Evolutionary conservation across 2,329 filamentous ascomycete species (phyloP).

Genomic region (Aspergillus pseudoviridinutans): DNA sequence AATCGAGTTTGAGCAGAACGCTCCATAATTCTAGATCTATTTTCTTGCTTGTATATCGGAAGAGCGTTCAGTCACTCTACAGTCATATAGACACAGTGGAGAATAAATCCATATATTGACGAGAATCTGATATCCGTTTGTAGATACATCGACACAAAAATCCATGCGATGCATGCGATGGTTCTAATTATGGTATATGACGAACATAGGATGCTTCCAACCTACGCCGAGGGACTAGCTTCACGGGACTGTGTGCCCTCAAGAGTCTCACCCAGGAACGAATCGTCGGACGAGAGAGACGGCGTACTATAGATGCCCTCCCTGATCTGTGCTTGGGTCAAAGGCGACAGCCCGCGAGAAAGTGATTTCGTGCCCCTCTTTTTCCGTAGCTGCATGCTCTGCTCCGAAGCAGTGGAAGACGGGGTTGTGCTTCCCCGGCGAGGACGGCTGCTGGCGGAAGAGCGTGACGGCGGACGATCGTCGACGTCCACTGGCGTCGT

Average conservation of each 20-base stretch:
- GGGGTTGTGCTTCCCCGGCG: slow-evolving; percentile 34
- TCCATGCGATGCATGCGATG: slow-evolving; percentile 1
- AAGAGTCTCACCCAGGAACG: slow-evolving; percentile 20
- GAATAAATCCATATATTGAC: background rate
- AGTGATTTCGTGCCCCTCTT: slow-evolving; percentile 29
- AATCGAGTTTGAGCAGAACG: background rate
- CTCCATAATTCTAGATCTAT: too few species aligned
- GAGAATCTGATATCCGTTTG: background rate
- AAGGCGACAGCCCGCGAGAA: slow-evolving; percentile 30
- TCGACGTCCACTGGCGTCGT: slow-evolving; percentile 37
- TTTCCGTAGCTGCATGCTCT: slow-evolving; percentile 27
- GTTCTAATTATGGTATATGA: slow-evolving; percentile 6
- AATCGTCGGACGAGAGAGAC: slow-evolving; percentile 36
- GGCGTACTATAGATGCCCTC: slow-evolving; percentile 28
- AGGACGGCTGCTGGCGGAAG: slow-evolving; percentile 27
- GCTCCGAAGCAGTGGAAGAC: slow-evolving; percentile 25
- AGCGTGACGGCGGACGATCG: slow-evolving; percentile 34
- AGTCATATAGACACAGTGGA: background rate
- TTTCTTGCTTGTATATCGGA: background rate
- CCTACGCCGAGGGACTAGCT: background rate
- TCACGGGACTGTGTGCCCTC: slow-evolving; percentile 17
- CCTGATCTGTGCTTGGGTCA: slow-evolving; percentile 36
- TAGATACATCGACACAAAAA: slow-evolving; percentile 8
- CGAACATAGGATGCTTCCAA: slow-evolving; percentile 2
- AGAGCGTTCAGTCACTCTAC: background rate